phyloP scores from a whole-genome alignment of 1,139 yeast genomes.

The Hemisphaericaspora xylofermentans region DNA sequence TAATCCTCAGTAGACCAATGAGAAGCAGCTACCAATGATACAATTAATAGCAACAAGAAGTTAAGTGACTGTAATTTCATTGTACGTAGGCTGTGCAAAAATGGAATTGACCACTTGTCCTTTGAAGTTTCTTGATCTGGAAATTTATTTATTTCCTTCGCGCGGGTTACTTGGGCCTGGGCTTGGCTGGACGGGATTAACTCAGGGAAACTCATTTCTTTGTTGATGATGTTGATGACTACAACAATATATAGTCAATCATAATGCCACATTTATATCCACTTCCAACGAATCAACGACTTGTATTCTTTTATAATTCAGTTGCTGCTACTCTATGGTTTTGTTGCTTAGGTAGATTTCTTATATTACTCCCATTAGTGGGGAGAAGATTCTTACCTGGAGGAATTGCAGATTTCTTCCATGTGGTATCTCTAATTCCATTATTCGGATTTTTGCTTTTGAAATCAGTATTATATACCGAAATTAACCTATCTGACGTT shows the following conservation, averaged over 20 bases:
- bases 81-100: not conserved
- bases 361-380: conserved; percentile 57
- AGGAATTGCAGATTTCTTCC: conserved; percentile 67
- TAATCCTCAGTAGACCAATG: conserved; percentile 60
- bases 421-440: conserved; percentile 41
- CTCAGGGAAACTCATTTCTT: too few relatives aligned
- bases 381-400: conserved; percentile 64
- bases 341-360: conserved; percentile 51
- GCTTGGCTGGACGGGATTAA: too few relatives aligned
- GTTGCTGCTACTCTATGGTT: conserved; percentile 49
- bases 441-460: conserved; percentile 27
- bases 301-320: conserved; percentile 36
- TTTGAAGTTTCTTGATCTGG: not conserved
- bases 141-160: too few relatives aligned
- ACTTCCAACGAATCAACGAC: conserved; percentile 29
- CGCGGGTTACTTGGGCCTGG: too few relatives aligned
- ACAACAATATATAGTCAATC: too few relatives aligned
- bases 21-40: conserved; percentile 23
- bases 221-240: too few relatives aligned
- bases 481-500: conserved; percentile 15
- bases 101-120: not conserved
- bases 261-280: conserved; percentile 37
- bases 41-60: conserved; percentile 13
- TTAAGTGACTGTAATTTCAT: conserved; percentile 3
- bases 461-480: conserved; percentile 17